Evolutionary conservation across 2,329 filamentous ascomycete genomes (phyloP).

Genomic region (Hypoxylon sp.): DNA sequence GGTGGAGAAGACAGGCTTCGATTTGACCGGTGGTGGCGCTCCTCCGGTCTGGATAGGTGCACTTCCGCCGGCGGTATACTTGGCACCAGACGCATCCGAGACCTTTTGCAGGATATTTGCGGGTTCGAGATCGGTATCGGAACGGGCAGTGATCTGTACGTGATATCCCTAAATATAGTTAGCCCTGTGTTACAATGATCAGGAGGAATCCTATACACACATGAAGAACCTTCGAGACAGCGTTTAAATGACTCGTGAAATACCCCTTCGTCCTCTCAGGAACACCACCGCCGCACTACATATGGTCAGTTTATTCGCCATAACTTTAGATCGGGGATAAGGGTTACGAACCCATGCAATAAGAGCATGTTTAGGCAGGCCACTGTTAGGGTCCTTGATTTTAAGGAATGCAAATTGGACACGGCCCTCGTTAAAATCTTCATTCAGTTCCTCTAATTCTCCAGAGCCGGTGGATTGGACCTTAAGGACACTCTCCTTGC

Average conservation of each 20-base stretch:
- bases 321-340: not conserved
- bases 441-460: slow-evolving; percentile 86
- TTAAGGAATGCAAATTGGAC: slow-evolving; percentile 98
- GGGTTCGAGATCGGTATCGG: slow-evolving; percentile 86
- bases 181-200: slow-evolving; percentile 18
- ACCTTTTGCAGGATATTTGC: slow-evolving; percentile 93
- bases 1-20: slow-evolving; percentile 92
- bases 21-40: slow-evolving; percentile 76
- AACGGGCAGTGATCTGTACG: slow-evolving; percentile 95
- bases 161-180: slow-evolving; percentile 76
- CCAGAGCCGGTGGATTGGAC: slow-evolving; percentile 94
- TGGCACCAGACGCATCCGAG: slow-evolving; percentile 90
- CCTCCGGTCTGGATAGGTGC: slow-evolving; percentile 60
- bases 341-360: slow-evolving; percentile 77
- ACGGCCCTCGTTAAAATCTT: slow-evolving; percentile 95
- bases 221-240: slow-evolving; percentile 91
- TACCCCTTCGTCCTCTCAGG: slow-evolving; percentile 99
- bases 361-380: slow-evolving; percentile 88
- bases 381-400: slow-evolving; percentile 92
- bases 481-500: slow-evolving; percentile 94
- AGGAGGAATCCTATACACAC: slow-evolving; percentile 31
- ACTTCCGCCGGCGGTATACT: slow-evolving; percentile 80
- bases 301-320: slow-evolving; percentile 8
- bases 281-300: slow-evolving; percentile 88
- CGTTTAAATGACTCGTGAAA: slow-evolving; percentile 91